These are phyloP conservation scores for Blastobotrys chiropterorum DNA, from an alignment of 805 yeast genomes.

Conservation along the genomic window DNA sequence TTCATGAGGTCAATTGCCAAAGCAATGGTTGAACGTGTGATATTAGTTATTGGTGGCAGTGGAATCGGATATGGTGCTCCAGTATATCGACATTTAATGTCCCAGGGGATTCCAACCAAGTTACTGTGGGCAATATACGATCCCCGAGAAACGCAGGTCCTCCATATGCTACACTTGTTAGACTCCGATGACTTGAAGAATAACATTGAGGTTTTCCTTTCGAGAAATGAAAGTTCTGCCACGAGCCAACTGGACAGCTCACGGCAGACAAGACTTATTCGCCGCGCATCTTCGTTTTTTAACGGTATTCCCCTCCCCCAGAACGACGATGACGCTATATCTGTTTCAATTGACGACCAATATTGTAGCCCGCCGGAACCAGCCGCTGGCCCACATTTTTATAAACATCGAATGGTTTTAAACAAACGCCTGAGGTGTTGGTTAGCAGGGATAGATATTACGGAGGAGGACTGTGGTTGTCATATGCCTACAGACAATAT, in stretches of 20 bases:
- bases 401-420: slow-evolving; percentile 31
- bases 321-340: slow-evolving; percentile 20
- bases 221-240: slow-evolving; percentile 21
- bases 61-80: slow-evolving; percentile 82
- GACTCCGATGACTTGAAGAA: slow-evolving; percentile 36
- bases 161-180: slow-evolving; percentile 51
- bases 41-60: slow-evolving; percentile 64
- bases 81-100: slow-evolving; percentile 65
- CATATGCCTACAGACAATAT: background rate
- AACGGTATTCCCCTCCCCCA: slow-evolving; percentile 8
- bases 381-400: slow-evolving; percentile 18
- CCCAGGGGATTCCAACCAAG: slow-evolving; percentile 69
- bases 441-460: slow-evolving; percentile 15
- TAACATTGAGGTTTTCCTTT: slow-evolving; percentile 49
- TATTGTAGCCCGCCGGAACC: slow-evolving; percentile 17
- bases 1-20: slow-evolving; percentile 20
- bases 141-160: slow-evolving; percentile 56
- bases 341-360: slow-evolving; percentile 16
- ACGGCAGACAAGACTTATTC: background rate
- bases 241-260: slow-evolving; percentile 2
- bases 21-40: slow-evolving; percentile 23
- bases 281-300: background rate
- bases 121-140: slow-evolving; percentile 87
- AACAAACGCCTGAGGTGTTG: slow-evolving; percentile 31
- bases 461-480: background rate